phyloP scores from a whole-genome alignment of 805 yeast genomes.

The Sugiyamaella floridensis region DNA sequence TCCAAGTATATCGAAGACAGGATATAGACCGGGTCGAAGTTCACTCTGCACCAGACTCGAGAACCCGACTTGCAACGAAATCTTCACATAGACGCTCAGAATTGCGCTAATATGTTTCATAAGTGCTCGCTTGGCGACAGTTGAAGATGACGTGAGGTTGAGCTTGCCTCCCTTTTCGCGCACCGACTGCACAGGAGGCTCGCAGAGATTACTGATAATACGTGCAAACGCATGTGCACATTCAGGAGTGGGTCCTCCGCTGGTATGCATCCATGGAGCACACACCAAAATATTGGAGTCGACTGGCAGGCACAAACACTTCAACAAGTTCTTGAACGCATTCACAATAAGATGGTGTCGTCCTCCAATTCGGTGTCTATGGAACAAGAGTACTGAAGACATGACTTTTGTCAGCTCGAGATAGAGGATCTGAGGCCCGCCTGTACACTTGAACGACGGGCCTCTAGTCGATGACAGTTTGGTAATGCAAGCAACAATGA shows the following conservation, averaged over 20 bases:
- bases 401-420: conserved; percentile 40
- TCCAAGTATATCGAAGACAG: conserved; percentile 64
- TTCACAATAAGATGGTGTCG: conserved; percentile 63
- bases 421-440: conserved; percentile 31
- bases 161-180: conserved; percentile 28
- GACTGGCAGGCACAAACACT: conserved; percentile 33
- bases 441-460: conserved; percentile 18
- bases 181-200: conserved; percentile 44
- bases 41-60: conserved; percentile 40
- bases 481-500: conserved; percentile 38
- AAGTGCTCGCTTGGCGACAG: conserved; percentile 50
- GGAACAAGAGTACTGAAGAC: conserved; percentile 57
- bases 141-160: conserved; percentile 47
- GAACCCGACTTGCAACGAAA: conserved; percentile 47
- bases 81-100: conserved; percentile 49
- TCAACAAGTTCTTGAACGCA: conserved; percentile 46
- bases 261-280: conserved; percentile 1
- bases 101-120: conserved; percentile 58
- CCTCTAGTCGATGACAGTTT: conserved; percentile 20
- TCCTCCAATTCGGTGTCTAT: conserved; percentile 60
- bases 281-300: conserved; percentile 10
- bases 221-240: conserved; percentile 50
- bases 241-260: conserved; percentile 10
- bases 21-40: conserved; percentile 50
- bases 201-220: conserved; percentile 61